Evolutionary conservation across 1,284 basidiomycete genomes (phyloP).

Genomic region (Takashimella tepidaria): DNA sequence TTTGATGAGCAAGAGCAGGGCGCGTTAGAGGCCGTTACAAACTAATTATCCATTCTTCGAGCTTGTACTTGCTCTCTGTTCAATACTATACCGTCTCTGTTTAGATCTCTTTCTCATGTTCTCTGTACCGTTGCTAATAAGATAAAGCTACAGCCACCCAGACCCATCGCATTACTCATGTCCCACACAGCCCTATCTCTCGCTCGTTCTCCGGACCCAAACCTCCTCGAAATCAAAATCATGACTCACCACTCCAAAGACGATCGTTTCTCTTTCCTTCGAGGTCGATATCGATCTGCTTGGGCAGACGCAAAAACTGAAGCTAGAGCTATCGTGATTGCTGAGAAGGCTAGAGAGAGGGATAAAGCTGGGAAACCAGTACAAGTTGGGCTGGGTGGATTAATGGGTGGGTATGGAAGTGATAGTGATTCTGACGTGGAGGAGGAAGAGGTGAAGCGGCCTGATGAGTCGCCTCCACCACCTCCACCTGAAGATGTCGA

Average conservation of each 20-base stretch:
- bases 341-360: slow-evolving; percentile 12
- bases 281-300: slow-evolving; percentile 61
- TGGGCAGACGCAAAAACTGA: slow-evolving; percentile 51
- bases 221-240: slow-evolving; percentile 78
- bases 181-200: slow-evolving; percentile 65
- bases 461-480: slow-evolving; percentile 13
- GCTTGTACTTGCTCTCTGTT: neutral
- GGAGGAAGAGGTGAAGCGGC: slow-evolving; percentile 12
- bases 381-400: slow-evolving; percentile 18
- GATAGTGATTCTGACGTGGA: slow-evolving; percentile 24
- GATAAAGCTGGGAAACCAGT: slow-evolving; percentile 5
- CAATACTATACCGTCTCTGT: no score
- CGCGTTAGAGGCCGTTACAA: slow-evolving; percentile 57
- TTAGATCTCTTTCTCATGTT: neutral
- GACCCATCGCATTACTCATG: slow-evolving; percentile 63
- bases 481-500: slow-evolving; percentile 6
- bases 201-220: slow-evolving; percentile 62
- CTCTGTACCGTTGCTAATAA: neutral
- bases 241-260: slow-evolving; percentile 70
- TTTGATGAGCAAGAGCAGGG: slow-evolving; percentile 60
- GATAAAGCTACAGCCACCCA: slow-evolving; percentile 56
- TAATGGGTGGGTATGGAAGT: slow-evolving; percentile 45
- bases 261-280: slow-evolving; percentile 68
- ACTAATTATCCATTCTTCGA: slow-evolving; percentile 1
- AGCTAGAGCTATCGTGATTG: neutral